Evolutionary conservation across 306 rosid genomes (phyloP).

Genomic region (Ochetophila trinervis): DNA sequence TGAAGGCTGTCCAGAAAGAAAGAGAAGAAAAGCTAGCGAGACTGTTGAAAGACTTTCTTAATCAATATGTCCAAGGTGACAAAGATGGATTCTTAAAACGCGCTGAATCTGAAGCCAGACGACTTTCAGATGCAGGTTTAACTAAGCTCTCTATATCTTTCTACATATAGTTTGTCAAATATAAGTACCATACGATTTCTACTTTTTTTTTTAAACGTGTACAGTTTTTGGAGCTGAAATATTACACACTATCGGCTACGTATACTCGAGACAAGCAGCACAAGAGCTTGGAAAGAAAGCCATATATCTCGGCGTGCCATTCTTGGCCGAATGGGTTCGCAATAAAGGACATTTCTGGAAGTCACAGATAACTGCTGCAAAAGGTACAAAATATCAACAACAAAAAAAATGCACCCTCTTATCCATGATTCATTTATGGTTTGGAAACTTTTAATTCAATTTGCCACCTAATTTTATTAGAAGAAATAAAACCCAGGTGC

Average conservation of each 20-base stretch:
- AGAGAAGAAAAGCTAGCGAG: conserved; percentile 88
- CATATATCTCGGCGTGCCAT: conserved; percentile 82
- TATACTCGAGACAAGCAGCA: conserved; percentile 91
- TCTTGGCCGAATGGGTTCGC: conserved; percentile 90
- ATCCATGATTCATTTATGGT: background rate
- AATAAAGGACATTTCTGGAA: conserved; percentile 91
- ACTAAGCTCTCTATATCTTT: conserved; percentile 8
- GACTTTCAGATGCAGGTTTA: conserved; percentile 78
- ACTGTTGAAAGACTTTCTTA: conserved; percentile 50
- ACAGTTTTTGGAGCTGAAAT: conserved; percentile 75
- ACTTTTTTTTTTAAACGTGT: background rate
- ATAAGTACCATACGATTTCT: background rate
- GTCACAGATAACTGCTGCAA: conserved; percentile 88
- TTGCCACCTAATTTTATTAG: conserved; percentile 25
- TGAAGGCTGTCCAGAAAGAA: conserved; percentile 77
- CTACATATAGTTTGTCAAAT: no score
- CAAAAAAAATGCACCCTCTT: no score
- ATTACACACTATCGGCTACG: conserved; percentile 72
- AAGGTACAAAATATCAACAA: conserved; percentile 35
- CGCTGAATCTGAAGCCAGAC: conserved; percentile 77
- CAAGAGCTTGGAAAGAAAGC: conserved; percentile 93
- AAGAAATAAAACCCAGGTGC: conserved; percentile 51
- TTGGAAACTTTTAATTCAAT: background rate
- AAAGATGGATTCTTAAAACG: conserved; percentile 58
- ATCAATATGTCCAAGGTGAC: conserved; percentile 72